These are phyloP conservation scores for Puya raimondii DNA, from an alignment of 176 grass and related monocot genomes.

Conservation along the genomic window DNA sequence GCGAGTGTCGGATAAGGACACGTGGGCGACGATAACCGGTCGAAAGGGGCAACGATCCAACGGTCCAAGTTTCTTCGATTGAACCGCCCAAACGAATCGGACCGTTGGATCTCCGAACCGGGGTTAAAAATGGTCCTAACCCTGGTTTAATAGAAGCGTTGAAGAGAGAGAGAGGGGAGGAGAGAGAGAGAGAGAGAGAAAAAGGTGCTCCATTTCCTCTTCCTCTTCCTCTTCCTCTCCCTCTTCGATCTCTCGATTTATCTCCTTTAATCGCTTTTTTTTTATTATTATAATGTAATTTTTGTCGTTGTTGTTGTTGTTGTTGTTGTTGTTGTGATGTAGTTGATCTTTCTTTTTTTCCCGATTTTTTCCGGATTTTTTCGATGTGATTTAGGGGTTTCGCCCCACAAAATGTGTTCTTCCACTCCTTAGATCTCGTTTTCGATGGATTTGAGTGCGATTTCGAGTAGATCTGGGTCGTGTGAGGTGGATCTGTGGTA, in stretches of 20 bases:
- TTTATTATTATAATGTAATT: not conserved
- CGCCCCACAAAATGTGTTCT: not conserved
- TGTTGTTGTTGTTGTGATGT: not conserved
- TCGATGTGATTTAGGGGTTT: not conserved
- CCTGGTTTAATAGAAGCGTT: slow-evolving; percentile 2
- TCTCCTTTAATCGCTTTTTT: not conserved
- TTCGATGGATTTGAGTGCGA: not conserved
- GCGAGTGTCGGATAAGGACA: slow-evolving; percentile 36
- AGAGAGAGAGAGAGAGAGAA: not conserved
- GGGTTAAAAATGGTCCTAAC: not conserved
- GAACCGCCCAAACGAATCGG: not conserved
- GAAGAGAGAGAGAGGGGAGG: not conserved
- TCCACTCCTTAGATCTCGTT: not conserved
- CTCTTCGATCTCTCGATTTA: not conserved
- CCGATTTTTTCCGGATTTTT: slow-evolving; percentile 1
- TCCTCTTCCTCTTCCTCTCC: not conserved
- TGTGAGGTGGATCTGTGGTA: not conserved
- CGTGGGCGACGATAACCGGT: not conserved
- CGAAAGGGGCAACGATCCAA: not conserved
- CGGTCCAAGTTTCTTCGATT: not conserved
- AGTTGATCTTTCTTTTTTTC: not conserved
- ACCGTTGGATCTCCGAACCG: slow-evolving; percentile 5
- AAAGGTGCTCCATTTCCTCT: not conserved
- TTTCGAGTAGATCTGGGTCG: not conserved
- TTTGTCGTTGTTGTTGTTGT: not conserved